Conservation (phyloP, 345 rosid genomes). For the Odontarrhena argentea region DNA sequence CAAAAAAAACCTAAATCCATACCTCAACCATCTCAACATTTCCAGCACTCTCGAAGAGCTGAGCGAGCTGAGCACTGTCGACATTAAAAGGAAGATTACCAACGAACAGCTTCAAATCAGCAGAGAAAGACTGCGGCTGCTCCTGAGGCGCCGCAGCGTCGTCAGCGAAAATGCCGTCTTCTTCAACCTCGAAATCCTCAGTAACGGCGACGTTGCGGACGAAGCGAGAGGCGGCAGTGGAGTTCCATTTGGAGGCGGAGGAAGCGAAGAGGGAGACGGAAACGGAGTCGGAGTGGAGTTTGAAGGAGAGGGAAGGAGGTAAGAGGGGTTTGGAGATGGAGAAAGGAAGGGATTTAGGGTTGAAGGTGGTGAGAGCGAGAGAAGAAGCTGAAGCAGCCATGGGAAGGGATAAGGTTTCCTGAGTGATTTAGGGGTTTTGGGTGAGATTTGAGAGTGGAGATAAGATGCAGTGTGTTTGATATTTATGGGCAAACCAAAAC, state of each 20-base stretch:
- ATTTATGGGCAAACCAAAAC: constrained; percentile 32
- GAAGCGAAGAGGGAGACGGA: constrained; percentile 46
- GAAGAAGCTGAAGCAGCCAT: constrained; percentile 78
- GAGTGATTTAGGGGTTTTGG: neutral
- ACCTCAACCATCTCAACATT: constrained; percentile 99
- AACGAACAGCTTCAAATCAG: constrained; percentile 84
- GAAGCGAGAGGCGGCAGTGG: constrained; percentile 51
- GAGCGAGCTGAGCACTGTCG: constrained; percentile 93
- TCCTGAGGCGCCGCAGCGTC: constrained; percentile 38
- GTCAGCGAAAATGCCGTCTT: constrained; percentile 52
- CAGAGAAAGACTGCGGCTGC: constrained; percentile 51
- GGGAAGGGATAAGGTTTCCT: constrained; percentile 44
- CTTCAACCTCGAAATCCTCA: constrained; percentile 66
- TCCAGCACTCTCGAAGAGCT: constrained; percentile 71
- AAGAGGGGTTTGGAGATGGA: constrained; percentile 46
- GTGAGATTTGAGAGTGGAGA: constrained; percentile 38
- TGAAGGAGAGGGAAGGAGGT: constrained; percentile 47
- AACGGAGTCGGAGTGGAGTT: constrained; percentile 41
- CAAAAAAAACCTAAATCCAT: constrained; percentile 17
- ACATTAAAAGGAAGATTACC: constrained; percentile 91
- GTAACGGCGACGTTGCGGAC: constrained; percentile 61
- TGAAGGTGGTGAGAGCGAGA: constrained; percentile 60
- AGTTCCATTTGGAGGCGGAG: constrained; percentile 36
- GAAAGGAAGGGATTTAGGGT: constrained; percentile 51
- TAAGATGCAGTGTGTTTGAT: constrained; percentile 15